Conservation (phyloP, 352 stramenopile genomes). For the Plasmopara halstedii region DNA sequence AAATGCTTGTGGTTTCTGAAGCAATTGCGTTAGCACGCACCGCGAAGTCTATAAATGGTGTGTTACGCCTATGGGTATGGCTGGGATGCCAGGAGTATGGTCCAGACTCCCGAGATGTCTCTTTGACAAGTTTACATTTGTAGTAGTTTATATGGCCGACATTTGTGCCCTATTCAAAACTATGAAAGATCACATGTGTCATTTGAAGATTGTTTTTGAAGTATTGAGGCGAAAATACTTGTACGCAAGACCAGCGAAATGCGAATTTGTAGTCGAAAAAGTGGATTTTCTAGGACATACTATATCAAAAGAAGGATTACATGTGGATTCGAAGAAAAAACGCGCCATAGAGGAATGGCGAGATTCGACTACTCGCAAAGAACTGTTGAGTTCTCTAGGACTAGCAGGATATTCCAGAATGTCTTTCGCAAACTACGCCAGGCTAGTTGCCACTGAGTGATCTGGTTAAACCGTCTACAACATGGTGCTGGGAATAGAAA, state of each 20-base stretch:
- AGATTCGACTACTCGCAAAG: not conserved
- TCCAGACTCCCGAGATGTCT: constrained; percentile 28
- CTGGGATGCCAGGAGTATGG: constrained; percentile 32
- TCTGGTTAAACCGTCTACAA: no score
- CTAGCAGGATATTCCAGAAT: no score
- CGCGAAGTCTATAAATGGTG: constrained; percentile 33
- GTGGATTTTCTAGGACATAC: constrained; percentile 3
- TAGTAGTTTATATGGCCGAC: constrained; percentile 33
- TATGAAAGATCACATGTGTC: constrained; percentile 11
- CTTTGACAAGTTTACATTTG: constrained; percentile 23
- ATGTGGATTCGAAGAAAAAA: constrained; percentile 14
- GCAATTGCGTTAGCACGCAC: no score
- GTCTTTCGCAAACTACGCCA: no score
- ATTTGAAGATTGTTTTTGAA: constrained; percentile 18
- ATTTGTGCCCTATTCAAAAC: constrained; percentile 25
- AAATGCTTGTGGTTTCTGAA: no score
- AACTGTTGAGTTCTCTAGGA: no score
- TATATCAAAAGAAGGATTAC: not conserved
- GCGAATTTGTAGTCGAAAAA: no score
- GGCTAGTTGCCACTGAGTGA: no score
- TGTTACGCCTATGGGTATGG: constrained; percentile 32
- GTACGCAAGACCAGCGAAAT: not conserved
- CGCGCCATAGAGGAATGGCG: not conserved
- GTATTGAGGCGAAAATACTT: constrained; percentile 15
- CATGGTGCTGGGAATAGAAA: no score